These are phyloP conservation scores for Pseudocercospora fuligena DNA, from an alignment of 2,329 filamentous ascomycete species.

Conservation along the genomic window DNA sequence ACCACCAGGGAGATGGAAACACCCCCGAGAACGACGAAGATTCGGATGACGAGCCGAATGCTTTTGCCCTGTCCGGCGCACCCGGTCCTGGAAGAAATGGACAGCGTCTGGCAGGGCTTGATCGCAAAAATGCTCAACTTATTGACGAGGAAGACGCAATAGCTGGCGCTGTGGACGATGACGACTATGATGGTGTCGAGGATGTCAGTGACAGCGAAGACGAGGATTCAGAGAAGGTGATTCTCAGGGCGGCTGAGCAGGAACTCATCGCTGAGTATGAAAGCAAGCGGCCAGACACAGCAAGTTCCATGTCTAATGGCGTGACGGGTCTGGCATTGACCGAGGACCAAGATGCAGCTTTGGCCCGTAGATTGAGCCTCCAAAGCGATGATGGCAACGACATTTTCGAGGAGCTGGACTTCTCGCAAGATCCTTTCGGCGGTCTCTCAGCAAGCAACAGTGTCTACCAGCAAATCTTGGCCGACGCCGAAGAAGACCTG, in stretches of 20 bases:
- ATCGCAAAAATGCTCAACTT: conserved; percentile 13
- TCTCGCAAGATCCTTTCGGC: conserved; percentile 39
- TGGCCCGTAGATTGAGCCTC: conserved; percentile 33
- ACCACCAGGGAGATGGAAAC: conserved; percentile 28
- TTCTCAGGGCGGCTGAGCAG: conserved; percentile 34
- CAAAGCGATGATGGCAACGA: conserved; percentile 31
- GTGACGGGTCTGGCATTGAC: conserved; percentile 29
- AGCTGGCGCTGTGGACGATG: conserved; percentile 31
- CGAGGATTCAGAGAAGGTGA: conserved; percentile 29
- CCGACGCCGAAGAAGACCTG: conserved; percentile 36
- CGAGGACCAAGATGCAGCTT: conserved; percentile 22
- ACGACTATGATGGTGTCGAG: conserved; percentile 40
- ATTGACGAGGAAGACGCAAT: conserved; percentile 26
- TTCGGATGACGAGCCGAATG: conserved; percentile 35
- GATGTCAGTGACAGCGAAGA: conserved; percentile 38
- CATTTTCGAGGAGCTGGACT: conserved; percentile 27
- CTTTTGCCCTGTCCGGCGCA: conserved; percentile 39
- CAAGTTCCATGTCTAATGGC: conserved; percentile 31
- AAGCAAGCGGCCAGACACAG: conserved; percentile 24
- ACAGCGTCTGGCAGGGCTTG: conserved; percentile 38
- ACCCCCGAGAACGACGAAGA: conserved; percentile 29
- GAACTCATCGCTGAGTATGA: conserved; percentile 39
- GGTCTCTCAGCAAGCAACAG: conserved; percentile 32
- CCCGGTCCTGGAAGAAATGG: conserved; percentile 22
- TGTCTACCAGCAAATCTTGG: conserved; percentile 34